Base-by-base conservation (phyloP, 495 filamentous ascomycete genomes). In the Bathelium albidoporum region DNA sequence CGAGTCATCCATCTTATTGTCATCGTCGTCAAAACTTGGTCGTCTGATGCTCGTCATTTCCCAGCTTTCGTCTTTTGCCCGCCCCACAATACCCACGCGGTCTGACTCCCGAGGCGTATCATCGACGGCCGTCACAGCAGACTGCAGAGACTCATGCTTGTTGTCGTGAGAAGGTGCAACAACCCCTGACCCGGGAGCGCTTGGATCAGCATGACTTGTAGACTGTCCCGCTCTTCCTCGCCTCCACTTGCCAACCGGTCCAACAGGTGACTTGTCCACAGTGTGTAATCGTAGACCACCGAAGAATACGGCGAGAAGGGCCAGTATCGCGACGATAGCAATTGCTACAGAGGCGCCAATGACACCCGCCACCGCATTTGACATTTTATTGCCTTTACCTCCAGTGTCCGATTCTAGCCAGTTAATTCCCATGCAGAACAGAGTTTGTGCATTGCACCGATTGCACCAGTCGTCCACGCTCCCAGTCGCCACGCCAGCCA, bases 381-480 rank as follows among this genome's bases (percentile, higher is more conserved):
- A 75, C n/a, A 45, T 36, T 12, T n/a, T 24, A 28, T 5, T 1
- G 2, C 41, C 18, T 14, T 36, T 36, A 26, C 60, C 58, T 24
- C 43, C 52, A 39, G 58, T 39, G 14, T 24, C 59, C 5, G 64
- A 34, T 11, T 53, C 59, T 10, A 62, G 24, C 11, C 53, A 39
- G 59, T 66, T 62, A 7, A 73, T 71, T 2, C 72, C 78, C 26
- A 79, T 71, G 73, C 90, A 95, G 66, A 86, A 81, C 5, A 83
- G 72, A 2, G 79, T 80, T 0, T 73, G 70, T 31, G 84, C 80
- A 41, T 80, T 80, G 68, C 90, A 95, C 32, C 73, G 69, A 0
- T 69, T 61, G 72, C 90, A 95, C 90, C 90, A 95, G 43, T 84
- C 78, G 14, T 74, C 70, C 2, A 81, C 78, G 24, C 79, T 77